Evolutionary conservation across 148 eudicot species (phyloP).

Genomic region (Pharnaceum exiguum): DNA sequence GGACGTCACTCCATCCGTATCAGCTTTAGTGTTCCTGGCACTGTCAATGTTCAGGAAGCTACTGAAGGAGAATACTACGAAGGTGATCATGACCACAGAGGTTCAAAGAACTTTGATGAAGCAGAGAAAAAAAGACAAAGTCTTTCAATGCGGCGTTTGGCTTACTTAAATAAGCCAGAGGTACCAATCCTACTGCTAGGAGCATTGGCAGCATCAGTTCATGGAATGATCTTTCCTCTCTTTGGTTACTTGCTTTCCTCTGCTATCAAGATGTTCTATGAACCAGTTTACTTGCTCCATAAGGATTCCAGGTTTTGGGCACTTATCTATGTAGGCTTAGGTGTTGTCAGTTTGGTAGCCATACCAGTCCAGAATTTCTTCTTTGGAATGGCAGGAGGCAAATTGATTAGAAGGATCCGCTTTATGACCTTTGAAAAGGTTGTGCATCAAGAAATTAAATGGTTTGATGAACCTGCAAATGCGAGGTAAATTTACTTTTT

Average conservation of each 20-base stretch:
- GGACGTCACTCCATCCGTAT: slow-evolving; percentile 36
- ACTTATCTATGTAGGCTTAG: slow-evolving; percentile 40
- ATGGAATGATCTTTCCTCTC: slow-evolving; percentile 65
- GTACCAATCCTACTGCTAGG: slow-evolving; percentile 52
- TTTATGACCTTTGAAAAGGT: slow-evolving; percentile 61
- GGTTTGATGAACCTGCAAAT: slow-evolving; percentile 84
- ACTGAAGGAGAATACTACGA: slow-evolving; percentile 11
- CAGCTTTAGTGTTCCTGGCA: slow-evolving; percentile 28
- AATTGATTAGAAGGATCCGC: slow-evolving; percentile 60
- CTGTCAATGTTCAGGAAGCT: slow-evolving; percentile 31
- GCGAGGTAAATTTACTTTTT: slow-evolving; percentile 45
- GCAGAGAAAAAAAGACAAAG: slow-evolving; percentile 17
- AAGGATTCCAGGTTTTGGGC: slow-evolving; percentile 63
- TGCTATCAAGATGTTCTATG: slow-evolving; percentile 56
- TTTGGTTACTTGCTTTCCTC: slow-evolving; percentile 59
- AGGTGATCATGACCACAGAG: neutral
- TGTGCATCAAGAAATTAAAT: slow-evolving; percentile 74
- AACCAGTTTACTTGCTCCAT: slow-evolving; percentile 37
- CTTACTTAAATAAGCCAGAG: slow-evolving; percentile 67
- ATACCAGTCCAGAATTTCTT: slow-evolving; percentile 62
- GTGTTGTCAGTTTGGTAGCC: slow-evolving; percentile 24
- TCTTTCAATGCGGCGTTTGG: slow-evolving; percentile 44
- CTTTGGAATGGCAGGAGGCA: slow-evolving; percentile 84
- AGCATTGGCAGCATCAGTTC: slow-evolving; percentile 46
- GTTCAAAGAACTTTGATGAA: slow-evolving; percentile 3